Evolutionary conservation across 495 filamentous ascomycete genomes (phyloP).

Genomic region (Aspergillus bertholletiae): DNA sequence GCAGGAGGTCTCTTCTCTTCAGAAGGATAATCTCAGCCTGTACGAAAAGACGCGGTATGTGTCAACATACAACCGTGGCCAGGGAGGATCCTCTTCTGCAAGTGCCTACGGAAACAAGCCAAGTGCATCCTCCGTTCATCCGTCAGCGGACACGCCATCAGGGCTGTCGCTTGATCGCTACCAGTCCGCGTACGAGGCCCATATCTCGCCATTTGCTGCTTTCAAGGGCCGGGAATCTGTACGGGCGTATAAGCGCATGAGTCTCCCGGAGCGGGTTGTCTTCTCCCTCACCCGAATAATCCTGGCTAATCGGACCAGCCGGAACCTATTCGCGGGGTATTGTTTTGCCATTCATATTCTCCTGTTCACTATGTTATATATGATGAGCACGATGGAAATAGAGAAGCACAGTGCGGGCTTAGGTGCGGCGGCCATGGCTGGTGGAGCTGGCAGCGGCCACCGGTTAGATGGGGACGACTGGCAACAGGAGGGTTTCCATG

Average conservation of each 20-base stretch:
- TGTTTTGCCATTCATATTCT: conserved; percentile 85
- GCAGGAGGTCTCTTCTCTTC: conserved; percentile 85
- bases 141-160: conserved; percentile 55
- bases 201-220: conserved; percentile 91
- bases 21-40: conserved; percentile 93
- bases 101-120: conserved; percentile 69
- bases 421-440: conserved; percentile 41
- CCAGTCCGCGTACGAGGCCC: conserved; percentile 87
- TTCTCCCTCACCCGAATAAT: conserved; percentile 90
- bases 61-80: conserved; percentile 77
- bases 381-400: conserved; percentile 65
- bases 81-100: conserved; percentile 61
- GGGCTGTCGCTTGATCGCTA: conserved; percentile 81
- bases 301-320: conserved; percentile 81
- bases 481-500: conserved; percentile 58
- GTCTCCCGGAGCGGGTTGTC: conserved; percentile 80
- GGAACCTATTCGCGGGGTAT: conserved; percentile 94
- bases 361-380: conserved; percentile 82
- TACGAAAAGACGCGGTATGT: conserved; percentile 99
- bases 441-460: conserved; percentile 31
- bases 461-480: conserved; percentile 54
- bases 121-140: conserved; percentile 67
- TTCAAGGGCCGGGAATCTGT: conserved; percentile 90
- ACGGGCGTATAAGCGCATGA: conserved; percentile 93
- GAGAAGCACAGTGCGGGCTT: conserved; percentile 51